Percentiles rank a stretch among this genome's conserved stretches.
phyloP scores from a whole-genome alignment of 192 early-diverging fungal species.

The Coemansia sp. region DNA sequence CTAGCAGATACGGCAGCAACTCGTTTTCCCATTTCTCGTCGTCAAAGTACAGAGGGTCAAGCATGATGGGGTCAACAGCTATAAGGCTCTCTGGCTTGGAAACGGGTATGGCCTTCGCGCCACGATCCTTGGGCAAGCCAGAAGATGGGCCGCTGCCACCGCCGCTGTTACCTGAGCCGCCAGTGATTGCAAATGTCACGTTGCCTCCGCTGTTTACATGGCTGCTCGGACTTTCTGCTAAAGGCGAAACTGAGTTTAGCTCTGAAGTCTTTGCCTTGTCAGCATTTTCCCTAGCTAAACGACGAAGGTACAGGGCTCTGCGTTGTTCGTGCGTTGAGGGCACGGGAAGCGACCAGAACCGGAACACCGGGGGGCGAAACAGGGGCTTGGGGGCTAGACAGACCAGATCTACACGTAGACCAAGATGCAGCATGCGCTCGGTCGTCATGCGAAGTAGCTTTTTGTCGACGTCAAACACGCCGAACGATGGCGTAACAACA shows the following conservation, averaged over 20 bases:
- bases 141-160: slow-evolving; percentile 3
- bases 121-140: slow-evolving; percentile 31
- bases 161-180: slow-evolving; percentile 3
- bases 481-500: slow-evolving; percentile 85
- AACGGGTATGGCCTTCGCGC: slow-evolving; percentile 7
- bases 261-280: slow-evolving; percentile 24
- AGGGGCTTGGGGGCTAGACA: slow-evolving; percentile 86
- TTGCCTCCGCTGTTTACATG: slow-evolving; percentile 5
- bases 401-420: slow-evolving; percentile 88
- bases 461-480: slow-evolving; percentile 87
- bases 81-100: slow-evolving; percentile 10
- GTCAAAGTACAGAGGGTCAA: slow-evolving; percentile 52
- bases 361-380: slow-evolving; percentile 85
- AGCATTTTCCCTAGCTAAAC: slow-evolving; percentile 10
- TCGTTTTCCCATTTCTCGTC: slow-evolving; percentile 39
- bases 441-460: slow-evolving; percentile 85
- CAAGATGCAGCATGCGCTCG: slow-evolving; percentile 91
- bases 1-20: slow-evolving; percentile 21
- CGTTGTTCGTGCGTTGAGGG: slow-evolving; percentile 43
- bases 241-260: slow-evolving; percentile 35
- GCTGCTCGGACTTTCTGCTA: slow-evolving; percentile 28
- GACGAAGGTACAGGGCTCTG: slow-evolving; percentile 14
- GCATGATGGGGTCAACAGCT: slow-evolving; percentile 41
- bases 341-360: slow-evolving; percentile 62
- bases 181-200: not conserved